Evolutionary conservation across 768 basidiomycete genomes (phyloP).

Genomic region (Termitomyces heimii): DNA sequence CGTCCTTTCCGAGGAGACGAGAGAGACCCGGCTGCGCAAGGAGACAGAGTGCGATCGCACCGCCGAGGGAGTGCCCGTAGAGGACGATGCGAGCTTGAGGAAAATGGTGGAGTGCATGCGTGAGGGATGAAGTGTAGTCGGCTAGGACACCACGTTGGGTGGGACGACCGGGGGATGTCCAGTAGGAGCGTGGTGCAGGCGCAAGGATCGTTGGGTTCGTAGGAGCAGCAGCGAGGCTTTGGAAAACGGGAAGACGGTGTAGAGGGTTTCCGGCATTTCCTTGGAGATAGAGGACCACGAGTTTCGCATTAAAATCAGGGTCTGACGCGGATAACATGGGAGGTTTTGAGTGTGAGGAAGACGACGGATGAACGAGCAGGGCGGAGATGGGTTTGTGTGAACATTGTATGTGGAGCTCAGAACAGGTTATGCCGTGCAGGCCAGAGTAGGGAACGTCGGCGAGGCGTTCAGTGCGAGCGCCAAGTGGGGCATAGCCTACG

Average conservation of each 20-base stretch:
- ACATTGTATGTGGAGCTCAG: slow-evolving; percentile 11
- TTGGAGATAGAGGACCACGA: slow-evolving; percentile 20
- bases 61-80: slow-evolving; percentile 48
- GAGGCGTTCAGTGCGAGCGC: slow-evolving; percentile 31
- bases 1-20: background rate
- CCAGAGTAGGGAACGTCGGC: slow-evolving; percentile 6
- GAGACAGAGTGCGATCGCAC: slow-evolving; percentile 34
- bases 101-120: slow-evolving; percentile 24
- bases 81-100: slow-evolving; percentile 27
- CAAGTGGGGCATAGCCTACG: slow-evolving; percentile 31
- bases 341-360: too few relatives aligned
- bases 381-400: background rate
- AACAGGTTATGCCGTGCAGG: slow-evolving; percentile 11
- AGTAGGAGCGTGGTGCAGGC: slow-evolving; percentile 42
- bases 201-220: background rate
- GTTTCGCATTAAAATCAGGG: background rate
- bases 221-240: background rate
- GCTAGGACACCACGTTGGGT: slow-evolving; percentile 30
- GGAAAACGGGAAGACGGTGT: slow-evolving; percentile 36
- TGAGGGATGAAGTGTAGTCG: slow-evolving; percentile 32
- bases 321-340: too few relatives aligned
- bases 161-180: slow-evolving; percentile 33
- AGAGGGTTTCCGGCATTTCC: slow-evolving; percentile 45
- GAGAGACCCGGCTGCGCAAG: slow-evolving; percentile 19
- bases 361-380: background rate